Base-by-base conservation (phyloP, 768 basidiomycete species). In the Kwoniella mangroviensis region DNA sequence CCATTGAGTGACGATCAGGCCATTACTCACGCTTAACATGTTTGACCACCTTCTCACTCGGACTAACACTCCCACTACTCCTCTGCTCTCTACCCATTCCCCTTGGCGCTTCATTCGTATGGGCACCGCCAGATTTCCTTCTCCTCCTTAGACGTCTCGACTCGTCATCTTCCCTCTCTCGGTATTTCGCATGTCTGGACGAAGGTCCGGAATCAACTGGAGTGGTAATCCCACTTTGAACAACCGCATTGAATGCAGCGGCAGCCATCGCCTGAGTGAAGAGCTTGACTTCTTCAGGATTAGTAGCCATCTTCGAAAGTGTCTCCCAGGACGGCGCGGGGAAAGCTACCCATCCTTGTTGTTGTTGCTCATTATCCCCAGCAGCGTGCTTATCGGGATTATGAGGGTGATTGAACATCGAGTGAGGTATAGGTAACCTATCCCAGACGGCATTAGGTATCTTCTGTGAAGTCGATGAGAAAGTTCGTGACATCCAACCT, bases 251-350 rank as follows among this genome's bases (percentile, higher is more conserved):
- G 63, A 79, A 64, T 1, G 73, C 72, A 21, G 75, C 73, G 7
- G 73, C 75, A 0, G 74, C 75, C 73, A 77, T 66, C 2, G 72
- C 71, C 60, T 77, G 77, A 22, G 76, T 73, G 65, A 75, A 77
- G 22, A 78, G 51, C 63, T 75, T 73, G 68, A 78, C 64, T 65
- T 79, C 76, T 24, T 77, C 75, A 22, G 77, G 71, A 59, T 70
- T 75, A 15, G 58, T 60, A 2, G 77, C 67, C 75, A 80, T 72
- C 55, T 71, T 73, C 28, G 71, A 63, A n/a, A 79, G 26, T 11
- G 71, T 75, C 58, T 77, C 79, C 79, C 79, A 80, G 3, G 79
- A 78, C n/a, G 77, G 75, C 0, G 74, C 63, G 13, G 79, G 77
- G 52, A 80, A 64, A 3, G 74, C 70, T 2, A 77, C 70, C 75